These are phyloP conservation scores for Botrytis elliptica DNA, from an alignment of 2,329 filamentous ascomycete species.

Conservation along the genomic window DNA sequence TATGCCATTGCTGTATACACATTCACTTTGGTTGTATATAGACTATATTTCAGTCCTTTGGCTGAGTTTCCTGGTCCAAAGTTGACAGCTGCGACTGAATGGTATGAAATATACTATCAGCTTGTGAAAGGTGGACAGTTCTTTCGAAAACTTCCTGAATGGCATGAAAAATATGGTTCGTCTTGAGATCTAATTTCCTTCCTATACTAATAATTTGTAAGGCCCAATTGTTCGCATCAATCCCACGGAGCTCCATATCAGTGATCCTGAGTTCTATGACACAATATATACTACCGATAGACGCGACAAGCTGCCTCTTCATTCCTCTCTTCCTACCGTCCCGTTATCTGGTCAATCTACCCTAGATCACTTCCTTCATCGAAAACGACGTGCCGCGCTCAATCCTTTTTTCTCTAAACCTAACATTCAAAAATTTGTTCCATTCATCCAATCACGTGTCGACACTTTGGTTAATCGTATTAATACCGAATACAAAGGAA, in stretches of 20 bases:
- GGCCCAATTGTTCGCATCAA: constrained; percentile 41
- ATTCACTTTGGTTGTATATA: constrained; percentile 24
- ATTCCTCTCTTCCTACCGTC: constrained; percentile 14
- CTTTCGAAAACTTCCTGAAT: constrained; percentile 43
- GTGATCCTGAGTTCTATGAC: constrained; percentile 41
- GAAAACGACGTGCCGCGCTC: constrained; percentile 27
- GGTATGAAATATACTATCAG: constrained; percentile 44
- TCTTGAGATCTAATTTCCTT: not conserved
- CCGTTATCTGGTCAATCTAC: constrained; percentile 23
- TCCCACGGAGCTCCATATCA: constrained; percentile 43
- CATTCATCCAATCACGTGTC: constrained; percentile 15
- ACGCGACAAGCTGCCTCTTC: constrained; percentile 24
- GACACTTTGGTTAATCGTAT: not conserved
- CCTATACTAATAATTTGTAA: not conserved
- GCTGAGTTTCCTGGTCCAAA: constrained; percentile 39
- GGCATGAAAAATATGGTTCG: constrained; percentile 44
- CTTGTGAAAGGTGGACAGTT: constrained; percentile 43
- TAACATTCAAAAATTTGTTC: constrained; percentile 17
- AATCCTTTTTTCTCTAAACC: constrained; percentile 31
- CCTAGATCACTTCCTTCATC: constrained; percentile 29
- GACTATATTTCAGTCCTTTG: constrained; percentile 41
- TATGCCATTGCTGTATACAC: constrained; percentile 11
- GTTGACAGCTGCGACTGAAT: constrained; percentile 37
- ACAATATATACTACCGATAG: constrained; percentile 41
- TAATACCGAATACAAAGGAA: constrained; percentile 12